Evolutionary conservation across 768 basidiomycete genomes (phyloP).

Genomic region (Leucosporidium scottii): DNA sequence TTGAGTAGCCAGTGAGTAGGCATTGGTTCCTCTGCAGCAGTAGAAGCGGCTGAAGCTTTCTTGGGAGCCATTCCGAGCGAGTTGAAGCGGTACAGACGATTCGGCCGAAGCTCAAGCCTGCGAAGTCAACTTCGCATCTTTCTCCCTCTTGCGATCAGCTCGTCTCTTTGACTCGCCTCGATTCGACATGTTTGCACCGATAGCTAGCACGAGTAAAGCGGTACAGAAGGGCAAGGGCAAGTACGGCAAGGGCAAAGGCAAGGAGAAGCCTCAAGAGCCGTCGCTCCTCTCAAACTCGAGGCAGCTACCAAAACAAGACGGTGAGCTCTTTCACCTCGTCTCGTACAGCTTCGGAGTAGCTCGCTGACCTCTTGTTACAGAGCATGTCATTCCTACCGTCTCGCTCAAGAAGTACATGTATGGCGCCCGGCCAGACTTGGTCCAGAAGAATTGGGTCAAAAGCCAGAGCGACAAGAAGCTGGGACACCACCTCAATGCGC

Average conservation of each 20-base stretch:
- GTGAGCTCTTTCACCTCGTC: too few relatives aligned
- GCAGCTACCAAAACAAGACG: too few relatives aligned
- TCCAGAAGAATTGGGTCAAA: neutral
- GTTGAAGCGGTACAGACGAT: too few relatives aligned
- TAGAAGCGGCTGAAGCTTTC: too few relatives aligned
- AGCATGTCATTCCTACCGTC: neutral
- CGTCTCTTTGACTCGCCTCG: neutral
- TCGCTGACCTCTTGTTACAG: neutral
- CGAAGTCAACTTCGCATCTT: too few relatives aligned
- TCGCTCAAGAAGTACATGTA: constrained; percentile 4
- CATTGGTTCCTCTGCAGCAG: neutral
- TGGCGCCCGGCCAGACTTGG: neutral
- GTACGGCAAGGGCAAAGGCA: constrained; percentile 3
- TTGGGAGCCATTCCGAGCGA: too few relatives aligned
- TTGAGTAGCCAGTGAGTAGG: neutral
- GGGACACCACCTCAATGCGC: constrained; percentile 26
- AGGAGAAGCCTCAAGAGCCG: too few relatives aligned
- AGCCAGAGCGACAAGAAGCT: constrained; percentile 21
- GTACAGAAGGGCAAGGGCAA: neutral
- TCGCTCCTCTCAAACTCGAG: too few relatives aligned
- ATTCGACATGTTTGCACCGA: neutral
- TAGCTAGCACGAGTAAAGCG: too few relatives aligned
- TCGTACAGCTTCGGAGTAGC: too few relatives aligned
- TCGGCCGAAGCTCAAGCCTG: too few relatives aligned
- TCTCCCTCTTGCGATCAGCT: too few relatives aligned